Percentiles rank a stretch among this genome's conserved stretches.
phyloP scores from a whole-genome alignment of 176 grass and related monocot species.

The Aegilops longissima region DNA sequence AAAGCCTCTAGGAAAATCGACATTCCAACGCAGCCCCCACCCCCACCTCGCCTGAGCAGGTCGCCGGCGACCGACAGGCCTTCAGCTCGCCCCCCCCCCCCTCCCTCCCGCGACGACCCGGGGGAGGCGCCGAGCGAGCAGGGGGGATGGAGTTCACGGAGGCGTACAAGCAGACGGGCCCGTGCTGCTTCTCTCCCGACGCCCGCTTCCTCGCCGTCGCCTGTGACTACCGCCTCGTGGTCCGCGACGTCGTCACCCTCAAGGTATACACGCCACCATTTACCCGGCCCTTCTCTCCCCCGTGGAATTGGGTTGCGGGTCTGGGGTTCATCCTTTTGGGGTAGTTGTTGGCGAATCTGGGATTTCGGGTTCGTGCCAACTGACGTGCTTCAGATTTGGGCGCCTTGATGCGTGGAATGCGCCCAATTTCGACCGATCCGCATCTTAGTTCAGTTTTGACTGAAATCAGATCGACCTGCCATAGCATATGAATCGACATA shows the following conservation, averaged over 20 bases:
- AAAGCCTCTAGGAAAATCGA: neutral
- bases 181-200: conserved; percentile 89
- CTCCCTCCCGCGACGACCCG: neutral
- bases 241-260: conserved; percentile 73
- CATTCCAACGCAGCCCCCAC: neutral
- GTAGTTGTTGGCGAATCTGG: conserved; percentile 24
- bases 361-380: conserved; percentile 1
- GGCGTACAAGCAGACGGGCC: conserved; percentile 84
- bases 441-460: too few species aligned
- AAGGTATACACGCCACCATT: conserved; percentile 40
- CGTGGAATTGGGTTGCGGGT: conserved; percentile 1
- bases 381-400: conserved; percentile 4
- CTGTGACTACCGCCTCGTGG: conserved; percentile 82
- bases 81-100: neutral
- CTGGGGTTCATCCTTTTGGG: conserved; percentile 9
- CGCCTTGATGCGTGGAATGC: neutral
- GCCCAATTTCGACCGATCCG: conserved; percentile 1
- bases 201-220: conserved; percentile 69
- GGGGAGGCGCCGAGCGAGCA: conserved; percentile 7
- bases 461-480: conserved; percentile 69
- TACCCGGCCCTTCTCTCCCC: neutral
- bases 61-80: conserved; percentile 20
- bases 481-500: conserved; percentile 20
- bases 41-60: conserved; percentile 27
- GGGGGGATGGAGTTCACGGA: conserved; percentile 88